Conservation (phyloP, 2,329 filamentous ascomycete species). For the Ophiostoma sp. region DNA sequence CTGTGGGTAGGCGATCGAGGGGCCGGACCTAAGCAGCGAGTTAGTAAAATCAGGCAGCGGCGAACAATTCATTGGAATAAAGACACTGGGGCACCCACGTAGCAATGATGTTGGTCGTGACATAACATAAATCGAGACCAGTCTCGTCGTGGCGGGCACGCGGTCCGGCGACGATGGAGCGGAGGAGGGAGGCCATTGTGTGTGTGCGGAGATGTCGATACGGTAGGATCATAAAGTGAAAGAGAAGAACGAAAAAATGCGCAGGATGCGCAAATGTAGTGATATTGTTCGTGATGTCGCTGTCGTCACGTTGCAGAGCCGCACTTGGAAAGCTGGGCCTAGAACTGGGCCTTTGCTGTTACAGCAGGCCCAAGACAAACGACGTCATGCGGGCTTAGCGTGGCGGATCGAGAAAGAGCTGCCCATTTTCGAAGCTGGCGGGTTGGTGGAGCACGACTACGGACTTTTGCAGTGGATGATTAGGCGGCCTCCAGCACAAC, state of each 20-base stretch:
- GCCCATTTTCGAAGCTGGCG: background rate
- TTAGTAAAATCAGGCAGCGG: conserved; percentile 31
- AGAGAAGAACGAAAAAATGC: background rate
- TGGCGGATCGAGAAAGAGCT: background rate
- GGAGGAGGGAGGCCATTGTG: conserved; percentile 71
- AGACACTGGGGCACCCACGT: conserved; percentile 48
- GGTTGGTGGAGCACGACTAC: background rate
- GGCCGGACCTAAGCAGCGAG: conserved; percentile 71
- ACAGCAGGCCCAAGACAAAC: background rate
- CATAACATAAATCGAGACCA: conserved; percentile 91
- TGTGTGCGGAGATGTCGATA: background rate
- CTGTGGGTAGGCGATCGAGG: conserved; percentile 84
- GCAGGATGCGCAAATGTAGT: no score
- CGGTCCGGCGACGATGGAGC: conserved; percentile 88
- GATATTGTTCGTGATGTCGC: no score
- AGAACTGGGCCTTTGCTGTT: background rate
- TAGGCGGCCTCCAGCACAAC: background rate
- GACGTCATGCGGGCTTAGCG: conserved; percentile 17
- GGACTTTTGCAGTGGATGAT: background rate
- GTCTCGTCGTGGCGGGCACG: conserved; percentile 82
- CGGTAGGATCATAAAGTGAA: background rate
- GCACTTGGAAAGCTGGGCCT: background rate
- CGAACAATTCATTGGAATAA: background rate
- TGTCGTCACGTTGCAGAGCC: background rate
- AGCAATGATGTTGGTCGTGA: conserved; percentile 74